Conservation (phyloP, 73 alveolate genomes). For the Paraurostyla sp. region DNA sequence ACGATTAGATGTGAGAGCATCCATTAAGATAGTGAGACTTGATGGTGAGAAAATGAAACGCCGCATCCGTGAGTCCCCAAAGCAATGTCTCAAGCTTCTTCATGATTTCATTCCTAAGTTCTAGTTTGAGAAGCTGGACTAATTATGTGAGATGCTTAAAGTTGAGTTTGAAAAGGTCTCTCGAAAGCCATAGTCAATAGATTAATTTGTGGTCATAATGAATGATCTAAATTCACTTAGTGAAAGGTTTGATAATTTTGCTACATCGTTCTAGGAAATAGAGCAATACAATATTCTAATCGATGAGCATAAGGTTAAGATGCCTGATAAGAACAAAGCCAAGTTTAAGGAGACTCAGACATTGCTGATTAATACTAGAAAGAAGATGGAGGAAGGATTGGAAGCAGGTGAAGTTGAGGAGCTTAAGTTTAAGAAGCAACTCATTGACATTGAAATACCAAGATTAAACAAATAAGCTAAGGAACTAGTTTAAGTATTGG, state of each 20-base stretch:
- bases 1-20: slow-evolving; percentile 71
- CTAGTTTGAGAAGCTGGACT: slow-evolving; percentile 51
- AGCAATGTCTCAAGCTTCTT: slow-evolving; percentile 54
- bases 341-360: slow-evolving; percentile 80
- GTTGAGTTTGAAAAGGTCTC: slow-evolving; percentile 63
- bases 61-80: slow-evolving; percentile 74
- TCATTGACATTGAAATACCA: slow-evolving; percentile 70
- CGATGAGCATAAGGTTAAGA: slow-evolving; percentile 80
- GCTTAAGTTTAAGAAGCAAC: slow-evolving; percentile 81
- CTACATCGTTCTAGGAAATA: slow-evolving; percentile 75
- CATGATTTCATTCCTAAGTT: slow-evolving; percentile 71
- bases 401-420: slow-evolving; percentile 87
- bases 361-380: slow-evolving; percentile 71
- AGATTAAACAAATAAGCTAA: slow-evolving; percentile 55
- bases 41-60: slow-evolving; percentile 76
- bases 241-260: slow-evolving; percentile 73
- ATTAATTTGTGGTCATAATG: slow-evolving; percentile 79
- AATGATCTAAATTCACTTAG: slow-evolving; percentile 74
- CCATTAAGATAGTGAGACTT: slow-evolving; percentile 79
- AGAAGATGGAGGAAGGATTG: slow-evolving; percentile 82
- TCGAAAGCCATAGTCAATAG: slow-evolving; percentile 80
- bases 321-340: slow-evolving; percentile 78
- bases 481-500: slow-evolving; percentile 50
- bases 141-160: slow-evolving; percentile 61
- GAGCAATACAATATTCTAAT: slow-evolving; percentile 77